These are phyloP conservation scores for Trichosporon faecale DNA, from an alignment of 1,284 basidiomycete genomes.

Conservation along the genomic window DNA sequence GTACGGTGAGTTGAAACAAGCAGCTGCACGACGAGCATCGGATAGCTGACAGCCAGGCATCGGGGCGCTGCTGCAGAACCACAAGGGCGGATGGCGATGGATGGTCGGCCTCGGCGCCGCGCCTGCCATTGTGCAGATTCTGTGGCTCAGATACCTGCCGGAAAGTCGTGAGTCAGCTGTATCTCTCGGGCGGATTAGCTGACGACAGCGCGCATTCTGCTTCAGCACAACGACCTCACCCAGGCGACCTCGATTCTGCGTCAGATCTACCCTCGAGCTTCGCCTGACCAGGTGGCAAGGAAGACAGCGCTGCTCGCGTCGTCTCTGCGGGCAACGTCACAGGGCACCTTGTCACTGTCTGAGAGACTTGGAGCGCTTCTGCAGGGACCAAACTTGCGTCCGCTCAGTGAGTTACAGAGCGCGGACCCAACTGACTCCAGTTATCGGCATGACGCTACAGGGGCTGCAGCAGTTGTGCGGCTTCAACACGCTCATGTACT, in stretches of 20 bases:
- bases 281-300: conserved; percentile 62
- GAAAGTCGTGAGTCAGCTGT: conserved; percentile 61
- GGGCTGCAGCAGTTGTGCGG: conserved; percentile 78
- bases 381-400: background rate
- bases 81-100: conserved; percentile 70
- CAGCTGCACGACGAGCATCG: background rate
- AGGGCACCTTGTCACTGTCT: background rate
- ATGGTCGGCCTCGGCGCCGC: conserved; percentile 74
- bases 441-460: conserved; percentile 73
- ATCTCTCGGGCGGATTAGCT: background rate
- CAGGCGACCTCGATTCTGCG: conserved; percentile 59
- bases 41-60: conserved; percentile 51
- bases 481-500: conserved; percentile 69
- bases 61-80: conserved; percentile 66
- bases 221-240: conserved; percentile 59
- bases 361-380: background rate
- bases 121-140: conserved; percentile 65
- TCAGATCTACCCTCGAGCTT: conserved; percentile 67
- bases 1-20: conserved; percentile 54
- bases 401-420: background rate
- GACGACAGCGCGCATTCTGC: conserved; percentile 64
- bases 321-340: background rate
- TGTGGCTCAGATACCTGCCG: conserved; percentile 64
- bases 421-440: conserved; percentile 45
- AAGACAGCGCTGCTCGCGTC: conserved; percentile 56